Percentiles rank a stretch among this genome's conserved stretches.
These are phyloP conservation scores for Aspergillus steynii DNA, from an alignment of 495 filamentous ascomycete genomes.

Conservation along the genomic window DNA sequence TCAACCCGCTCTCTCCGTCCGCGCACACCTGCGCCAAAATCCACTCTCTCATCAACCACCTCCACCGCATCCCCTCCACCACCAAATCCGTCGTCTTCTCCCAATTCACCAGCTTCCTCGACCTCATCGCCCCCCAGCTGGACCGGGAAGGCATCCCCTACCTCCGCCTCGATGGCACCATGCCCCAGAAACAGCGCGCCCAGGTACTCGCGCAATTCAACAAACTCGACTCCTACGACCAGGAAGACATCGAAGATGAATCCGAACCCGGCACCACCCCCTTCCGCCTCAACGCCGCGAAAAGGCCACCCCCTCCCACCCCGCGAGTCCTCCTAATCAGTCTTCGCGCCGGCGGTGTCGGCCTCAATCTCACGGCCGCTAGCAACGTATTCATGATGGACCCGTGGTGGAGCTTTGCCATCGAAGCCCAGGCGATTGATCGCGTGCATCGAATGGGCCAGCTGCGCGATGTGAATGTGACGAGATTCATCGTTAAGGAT, in stretches of 20 bases:
- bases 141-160: conserved; percentile 67
- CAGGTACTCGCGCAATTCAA: conserved; percentile 72
- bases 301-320: conserved; percentile 10
- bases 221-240: conserved; percentile 41
- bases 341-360: conserved; percentile 89
- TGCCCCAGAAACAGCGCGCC: conserved; percentile 80
- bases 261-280: conserved; percentile 9
- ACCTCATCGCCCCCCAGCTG: conserved; percentile 82
- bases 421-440: conserved; percentile 97
- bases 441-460: conserved; percentile 99
- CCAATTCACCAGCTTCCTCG: conserved; percentile 95
- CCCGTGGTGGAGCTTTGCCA: conserved; percentile 98
- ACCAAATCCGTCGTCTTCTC: conserved; percentile 94
- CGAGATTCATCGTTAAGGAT: conserved; percentile 81
- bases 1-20: conserved; percentile 66
- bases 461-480: conserved; percentile 78
- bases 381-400: conserved; percentile 97
- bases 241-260: conserved; percentile 35
- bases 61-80: conserved; percentile 64
- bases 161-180: conserved; percentile 87
- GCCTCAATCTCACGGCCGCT: conserved; percentile 86
- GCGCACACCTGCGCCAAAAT: conserved; percentile 77
- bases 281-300: conserved; percentile 32
- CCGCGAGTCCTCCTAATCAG: conserved; percentile 72
- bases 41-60: conserved; percentile 70